Conservation (phyloP, 345 rosid genomes). For the Streptanthus diversifolius region DNA sequence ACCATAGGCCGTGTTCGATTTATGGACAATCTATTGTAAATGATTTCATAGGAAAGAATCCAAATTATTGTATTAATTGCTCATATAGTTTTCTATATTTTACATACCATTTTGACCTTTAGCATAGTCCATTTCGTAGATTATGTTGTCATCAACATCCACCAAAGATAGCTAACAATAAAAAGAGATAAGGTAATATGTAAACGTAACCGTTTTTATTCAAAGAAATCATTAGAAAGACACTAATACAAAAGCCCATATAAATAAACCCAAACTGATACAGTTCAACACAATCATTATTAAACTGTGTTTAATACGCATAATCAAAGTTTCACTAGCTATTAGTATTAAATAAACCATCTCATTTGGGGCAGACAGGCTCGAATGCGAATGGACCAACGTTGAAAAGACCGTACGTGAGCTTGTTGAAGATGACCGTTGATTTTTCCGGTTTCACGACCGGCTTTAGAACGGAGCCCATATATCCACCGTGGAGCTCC, state of each 20-base stretch:
- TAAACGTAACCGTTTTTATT: constrained; percentile 4
- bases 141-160: neutral
- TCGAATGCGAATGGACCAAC: constrained; percentile 83
- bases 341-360: neutral
- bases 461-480: constrained; percentile 46
- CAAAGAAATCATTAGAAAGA: neutral
- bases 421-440: constrained; percentile 27
- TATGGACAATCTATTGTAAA: neutral
- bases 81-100: neutral
- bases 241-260: constrained; percentile 1
- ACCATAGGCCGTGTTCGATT: neutral
- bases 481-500: constrained; percentile 46
- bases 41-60: neutral
- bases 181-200: neutral
- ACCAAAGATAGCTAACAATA: neutral
- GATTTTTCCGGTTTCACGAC: constrained; percentile 26
- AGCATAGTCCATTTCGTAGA: neutral
- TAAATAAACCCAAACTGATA: neutral
- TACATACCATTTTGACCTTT: neutral
- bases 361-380: constrained; percentile 31
- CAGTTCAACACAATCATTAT: constrained; percentile 5
- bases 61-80: neutral
- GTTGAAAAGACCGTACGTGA: constrained; percentile 42
- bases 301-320: neutral
- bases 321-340: neutral